Evolutionary conservation across 2,329 filamentous ascomycete genomes (phyloP).

Genomic region (Colletotrichum tamarilloi): DNA sequence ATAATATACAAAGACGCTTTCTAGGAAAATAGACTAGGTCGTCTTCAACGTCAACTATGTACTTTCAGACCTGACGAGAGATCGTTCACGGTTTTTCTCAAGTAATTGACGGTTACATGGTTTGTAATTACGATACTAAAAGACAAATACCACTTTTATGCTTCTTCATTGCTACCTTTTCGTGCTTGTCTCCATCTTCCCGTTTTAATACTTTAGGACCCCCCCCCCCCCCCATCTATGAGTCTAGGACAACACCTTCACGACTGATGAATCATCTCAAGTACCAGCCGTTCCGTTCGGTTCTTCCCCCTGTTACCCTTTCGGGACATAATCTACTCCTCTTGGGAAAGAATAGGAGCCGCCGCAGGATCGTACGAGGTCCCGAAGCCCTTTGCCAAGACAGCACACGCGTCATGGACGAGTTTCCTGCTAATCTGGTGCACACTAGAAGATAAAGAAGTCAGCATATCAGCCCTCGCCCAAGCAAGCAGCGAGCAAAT

Average conservation of each 20-base stretch:
- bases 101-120: background rate
- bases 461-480: background rate
- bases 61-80: background rate
- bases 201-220: too few species aligned
- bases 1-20: background rate
- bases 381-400: constrained; percentile 15
- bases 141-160: background rate
- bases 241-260: too few species aligned
- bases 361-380: background rate
- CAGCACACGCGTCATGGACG: constrained; percentile 16
- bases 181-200: background rate
- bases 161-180: too few species aligned
- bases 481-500: background rate
- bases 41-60: background rate
- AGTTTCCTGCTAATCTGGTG: constrained; percentile 17
- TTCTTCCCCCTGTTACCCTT: too few species aligned
- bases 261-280: too few species aligned
- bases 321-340: background rate
- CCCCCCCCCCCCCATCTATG: too few species aligned
- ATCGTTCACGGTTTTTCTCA: background rate
- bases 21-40: background rate
- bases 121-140: background rate
- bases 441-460: background rate
- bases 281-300: background rate
- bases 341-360: background rate